Evolutionary conservation across 2,329 filamentous ascomycete species (phyloP).

Genomic region (Didymella lethalis): DNA sequence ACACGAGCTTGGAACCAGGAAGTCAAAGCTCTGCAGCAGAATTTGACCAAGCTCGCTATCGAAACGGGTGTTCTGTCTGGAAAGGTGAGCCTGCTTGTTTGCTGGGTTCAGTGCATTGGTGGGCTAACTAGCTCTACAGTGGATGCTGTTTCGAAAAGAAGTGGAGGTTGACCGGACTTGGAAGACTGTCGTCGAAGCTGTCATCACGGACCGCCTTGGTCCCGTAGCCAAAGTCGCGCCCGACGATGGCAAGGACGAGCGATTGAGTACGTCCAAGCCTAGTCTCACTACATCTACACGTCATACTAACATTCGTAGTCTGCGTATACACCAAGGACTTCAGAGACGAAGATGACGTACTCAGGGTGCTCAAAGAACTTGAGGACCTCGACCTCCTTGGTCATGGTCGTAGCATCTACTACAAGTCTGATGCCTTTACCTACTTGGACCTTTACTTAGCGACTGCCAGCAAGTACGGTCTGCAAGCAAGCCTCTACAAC

Average conservation of each 20-base stretch:
- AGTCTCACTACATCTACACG: too few species aligned
- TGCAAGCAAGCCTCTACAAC: slow-evolving; percentile 55
- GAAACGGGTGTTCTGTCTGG: slow-evolving; percentile 67
- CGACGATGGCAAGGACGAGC: slow-evolving; percentile 52
- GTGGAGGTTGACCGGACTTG: slow-evolving; percentile 69
- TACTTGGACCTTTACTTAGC: slow-evolving; percentile 52
- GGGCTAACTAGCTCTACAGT: slow-evolving; percentile 55
- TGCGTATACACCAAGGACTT: slow-evolving; percentile 84
- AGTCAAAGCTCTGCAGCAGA: slow-evolving; percentile 56
- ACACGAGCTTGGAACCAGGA: slow-evolving; percentile 53
- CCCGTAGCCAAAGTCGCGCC: slow-evolving; percentile 76
- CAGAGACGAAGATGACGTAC: slow-evolving; percentile 71
- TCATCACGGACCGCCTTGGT: slow-evolving; percentile 73
- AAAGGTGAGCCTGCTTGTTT: slow-evolving; percentile 62
- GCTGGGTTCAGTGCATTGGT: background rate
- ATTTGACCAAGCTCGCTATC: slow-evolving; percentile 69
- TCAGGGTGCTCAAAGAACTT: slow-evolving; percentile 70
- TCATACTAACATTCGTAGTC: slow-evolving; percentile 3
- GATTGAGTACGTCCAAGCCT: slow-evolving; percentile 56
- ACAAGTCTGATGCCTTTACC: slow-evolving; percentile 73
- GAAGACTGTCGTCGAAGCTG: slow-evolving; percentile 71
- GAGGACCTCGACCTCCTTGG: slow-evolving; percentile 62
- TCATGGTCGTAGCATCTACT: slow-evolving; percentile 68
- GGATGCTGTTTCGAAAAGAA: slow-evolving; percentile 74
- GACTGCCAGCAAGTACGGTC: slow-evolving; percentile 50